Percentiles rank a stretch among this genome's conserved stretches.
Evolutionary conservation across 208 protist species (phyloP).

Genomic region (Leishmania amazonensis): DNA sequence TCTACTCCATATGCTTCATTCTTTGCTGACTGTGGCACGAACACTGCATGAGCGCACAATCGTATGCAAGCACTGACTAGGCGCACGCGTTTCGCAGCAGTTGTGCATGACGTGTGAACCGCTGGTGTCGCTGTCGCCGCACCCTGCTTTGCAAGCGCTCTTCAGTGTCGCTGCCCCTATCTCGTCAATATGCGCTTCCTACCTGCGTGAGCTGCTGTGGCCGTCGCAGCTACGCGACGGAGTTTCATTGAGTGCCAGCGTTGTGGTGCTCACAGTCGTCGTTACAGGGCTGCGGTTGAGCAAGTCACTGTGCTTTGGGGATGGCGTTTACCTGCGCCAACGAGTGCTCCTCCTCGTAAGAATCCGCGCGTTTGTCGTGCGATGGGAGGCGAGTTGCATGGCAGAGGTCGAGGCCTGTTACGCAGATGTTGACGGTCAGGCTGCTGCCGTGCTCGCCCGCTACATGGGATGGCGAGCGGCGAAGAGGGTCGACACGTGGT

Average conservation of each 20-base stretch:
- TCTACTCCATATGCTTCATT: neutral
- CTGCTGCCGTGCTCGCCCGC: neutral
- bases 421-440: slow-evolving; percentile 16
- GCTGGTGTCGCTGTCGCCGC: neutral
- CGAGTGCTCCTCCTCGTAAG: slow-evolving; percentile 36
- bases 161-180: neutral
- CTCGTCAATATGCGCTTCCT: neutral
- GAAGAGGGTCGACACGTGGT: neutral
- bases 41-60: neutral
- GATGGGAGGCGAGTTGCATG: slow-evolving; percentile 47
- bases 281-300: slow-evolving; percentile 28
- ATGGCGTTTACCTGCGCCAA: slow-evolving; percentile 37
- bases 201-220: neutral
- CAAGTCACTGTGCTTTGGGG: slow-evolving; percentile 18
- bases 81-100: neutral
- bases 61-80: neutral
- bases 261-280: slow-evolving; percentile 10
- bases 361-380: slow-evolving; percentile 31
- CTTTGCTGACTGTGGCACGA: neutral
- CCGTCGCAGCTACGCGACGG: neutral
- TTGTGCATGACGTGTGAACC: neutral
- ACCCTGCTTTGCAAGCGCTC: neutral
- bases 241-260: slow-evolving; percentile 2
- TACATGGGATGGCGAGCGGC: slow-evolving; percentile 10
- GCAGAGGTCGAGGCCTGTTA: slow-evolving; percentile 36